Base-by-base conservation (phyloP, 352 stramenopile genomes). In the Aphanomyces stellatus region DNA sequence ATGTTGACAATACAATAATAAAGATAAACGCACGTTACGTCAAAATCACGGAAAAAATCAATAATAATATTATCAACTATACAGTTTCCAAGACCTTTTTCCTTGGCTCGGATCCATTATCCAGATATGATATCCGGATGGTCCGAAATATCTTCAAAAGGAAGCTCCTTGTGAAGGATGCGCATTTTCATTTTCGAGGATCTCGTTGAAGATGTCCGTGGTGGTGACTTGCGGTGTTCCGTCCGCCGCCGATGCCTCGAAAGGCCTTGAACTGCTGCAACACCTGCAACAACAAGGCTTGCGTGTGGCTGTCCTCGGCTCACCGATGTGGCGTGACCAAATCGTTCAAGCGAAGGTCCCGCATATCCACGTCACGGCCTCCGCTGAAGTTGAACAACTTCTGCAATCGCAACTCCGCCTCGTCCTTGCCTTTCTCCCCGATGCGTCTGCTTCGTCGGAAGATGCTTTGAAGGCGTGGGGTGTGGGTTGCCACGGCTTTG, bases 321-420 rank as follows among this genome's bases (percentile, higher is more conserved):
- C 85, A 4, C 69, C 76, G 2, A 59, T 49, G 19, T 71, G 91
- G 55, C 81, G 73, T 28, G 75, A 73, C 34, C 80, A 85, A 56
- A 76, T 93, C 48, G 76, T 87, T 28, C 73, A 79, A 40, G 83
- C 81, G 64, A 90, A 91, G 70, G 75, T 93, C 66, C 82, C 85
- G 41, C 77, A 90, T 64, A 73, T 91, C 55, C 73, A 79, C n/a
- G 77, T 91, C 17, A 56, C 76, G 22, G 74, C 80, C 31, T 78
- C 82, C n/a, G 65, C 72, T 10, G 82, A 92, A 59, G 82, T 89
- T 41, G 75, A 87, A 60, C 71, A 88, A 53, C 74, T 93, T 71
- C 75, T 91, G 15, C 74, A 74, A 10, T 81, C 91, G 74, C 82
- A 78, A 53, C 75, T 93, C 27, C 74, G 83, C 69, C 75, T 84